phyloP scores from a whole-genome alignment of 352 stramenopile genomes.

The Pythium periplocum region DNA sequence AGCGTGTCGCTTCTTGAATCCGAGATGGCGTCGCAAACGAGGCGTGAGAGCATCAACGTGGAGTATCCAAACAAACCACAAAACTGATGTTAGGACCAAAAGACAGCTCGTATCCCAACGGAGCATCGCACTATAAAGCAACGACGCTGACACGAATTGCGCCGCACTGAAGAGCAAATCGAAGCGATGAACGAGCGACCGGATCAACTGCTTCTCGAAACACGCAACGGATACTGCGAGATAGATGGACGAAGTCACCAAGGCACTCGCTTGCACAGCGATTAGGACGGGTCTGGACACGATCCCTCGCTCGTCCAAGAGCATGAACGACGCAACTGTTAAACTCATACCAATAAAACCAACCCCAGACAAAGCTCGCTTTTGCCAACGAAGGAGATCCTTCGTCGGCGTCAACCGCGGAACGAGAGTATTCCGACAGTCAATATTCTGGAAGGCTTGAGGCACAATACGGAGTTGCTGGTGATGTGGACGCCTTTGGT shows the following conservation, averaged over 20 bases:
- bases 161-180: slow-evolving; percentile 5
- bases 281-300: background rate
- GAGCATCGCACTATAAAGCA: background rate
- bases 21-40: background rate
- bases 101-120: slow-evolving; percentile 7
- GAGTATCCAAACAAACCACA: slow-evolving; percentile 6
- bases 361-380: background rate
- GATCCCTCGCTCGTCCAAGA: background rate
- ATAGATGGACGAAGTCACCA: background rate
- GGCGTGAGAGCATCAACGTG: slow-evolving; percentile 9
- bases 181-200: slow-evolving; percentile 4
- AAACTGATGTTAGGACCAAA: background rate
- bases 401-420: background rate
- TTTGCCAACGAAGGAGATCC: background rate
- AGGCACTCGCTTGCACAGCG: background rate
- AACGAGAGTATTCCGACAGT: slow-evolving; percentile 2
- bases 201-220: slow-evolving; percentile 2
- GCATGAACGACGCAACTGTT: background rate
- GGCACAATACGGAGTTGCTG: slow-evolving; percentile 7
- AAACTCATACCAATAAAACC: slow-evolving; percentile 1
- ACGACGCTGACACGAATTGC: background rate
- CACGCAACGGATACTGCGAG: background rate
- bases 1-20: slow-evolving; percentile 2
- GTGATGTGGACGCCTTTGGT: background rate
- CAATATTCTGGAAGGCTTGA: slow-evolving; percentile 1